Base-by-base conservation (phyloP, 2,329 filamentous ascomycete species). In the Saccharata proteae region DNA sequence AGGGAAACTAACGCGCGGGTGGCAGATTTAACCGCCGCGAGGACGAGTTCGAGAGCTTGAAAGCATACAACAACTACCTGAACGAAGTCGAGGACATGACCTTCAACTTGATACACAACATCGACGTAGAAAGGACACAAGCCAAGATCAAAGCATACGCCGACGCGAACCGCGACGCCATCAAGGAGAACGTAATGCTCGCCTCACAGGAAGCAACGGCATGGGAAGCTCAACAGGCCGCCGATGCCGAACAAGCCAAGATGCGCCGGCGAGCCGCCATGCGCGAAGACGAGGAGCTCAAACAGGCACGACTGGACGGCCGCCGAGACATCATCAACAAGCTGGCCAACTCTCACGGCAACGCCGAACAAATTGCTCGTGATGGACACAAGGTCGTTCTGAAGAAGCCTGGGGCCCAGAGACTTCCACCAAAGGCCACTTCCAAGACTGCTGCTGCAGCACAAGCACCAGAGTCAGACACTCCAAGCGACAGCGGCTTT, bases 31-130 rank as follows among this genome's bases (percentile, higher is more conserved):
- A 96, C 61, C 79, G 83, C 46, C 67, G 74, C 12, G 79, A 93
- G 59, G 82, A 90, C 40, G 90, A 98, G 54, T 98, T 98, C 47
- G 80, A 92, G 55, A 75, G 72, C 2, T 67, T 93, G 37, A 63
- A 72, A 25, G 80, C 77, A 49, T 98, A 78, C 64, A 94, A 98
- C 59, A 78, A 94, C 55, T 94, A 96, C 60, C 74, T 98, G 9
- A 84, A 96, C 57, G 77, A 82, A 49, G 83, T 93, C 22, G 90
- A 98, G 62, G 75, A 80, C 42, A 71, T 94, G 39, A 86, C 86
- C 2, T 85, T 86, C 59, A 88, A 94, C 50, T 67, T 98, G 7
- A 78, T 94, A 32, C 68, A 75, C 41, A 75, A 77, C 24, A 67
- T 64, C 25, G 75, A 86, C 37, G 67, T 77, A 1, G 72, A 75